Percentiles rank a stretch among this genome's conserved stretches.
These are phyloP conservation scores for Melaleuca alternifolia DNA, from an alignment of 345 rosid genomes.

Conservation along the genomic window DNA sequence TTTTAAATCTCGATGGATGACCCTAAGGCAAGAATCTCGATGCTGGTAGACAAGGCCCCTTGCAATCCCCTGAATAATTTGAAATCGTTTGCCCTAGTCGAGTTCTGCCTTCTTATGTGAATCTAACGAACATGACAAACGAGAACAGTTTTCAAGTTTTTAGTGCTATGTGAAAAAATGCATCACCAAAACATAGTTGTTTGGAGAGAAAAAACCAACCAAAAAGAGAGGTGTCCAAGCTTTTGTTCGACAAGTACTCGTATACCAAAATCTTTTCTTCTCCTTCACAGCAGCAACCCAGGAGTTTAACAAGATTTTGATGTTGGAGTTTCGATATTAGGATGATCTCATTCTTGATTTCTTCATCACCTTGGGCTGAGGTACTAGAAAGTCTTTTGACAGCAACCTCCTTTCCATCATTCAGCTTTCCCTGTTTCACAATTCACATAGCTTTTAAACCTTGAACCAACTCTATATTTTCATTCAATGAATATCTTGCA, in stretches of 20 bases:
- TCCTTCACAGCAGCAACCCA: slow-evolving; percentile 48
- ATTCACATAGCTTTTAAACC: background rate
- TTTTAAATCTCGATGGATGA: slow-evolving; percentile 30
- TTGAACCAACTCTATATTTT: background rate
- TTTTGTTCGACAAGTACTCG: slow-evolving; percentile 8
- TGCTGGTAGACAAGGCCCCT: slow-evolving; percentile 25
- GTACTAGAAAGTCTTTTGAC: slow-evolving; percentile 44
- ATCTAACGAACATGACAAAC: slow-evolving; percentile 1
- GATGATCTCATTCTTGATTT: slow-evolving; percentile 44
- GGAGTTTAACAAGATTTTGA: slow-evolving; percentile 43
- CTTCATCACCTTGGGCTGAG: slow-evolving; percentile 50
- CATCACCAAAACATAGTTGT: background rate
- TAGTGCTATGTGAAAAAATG: background rate
- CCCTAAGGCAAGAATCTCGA: slow-evolving; percentile 18
- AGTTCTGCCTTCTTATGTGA: background rate
- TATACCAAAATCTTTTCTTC: slow-evolving; percentile 48
- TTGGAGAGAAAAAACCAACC: background rate
- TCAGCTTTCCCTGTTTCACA: slow-evolving; percentile 33
- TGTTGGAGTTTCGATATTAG: slow-evolving; percentile 52
- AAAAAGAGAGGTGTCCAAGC: background rate
- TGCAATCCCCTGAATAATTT: slow-evolving; percentile 23
- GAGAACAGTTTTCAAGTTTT: background rate
- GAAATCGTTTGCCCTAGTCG: slow-evolving; percentile 18
- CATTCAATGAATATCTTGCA: background rate
- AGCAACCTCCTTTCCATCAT: slow-evolving; percentile 34